Evolutionary conservation across 2,329 filamentous ascomycete species (phyloP), one percentile per base, ranked within the genome.

Genomic region (Amauroascus niger): DNA sequence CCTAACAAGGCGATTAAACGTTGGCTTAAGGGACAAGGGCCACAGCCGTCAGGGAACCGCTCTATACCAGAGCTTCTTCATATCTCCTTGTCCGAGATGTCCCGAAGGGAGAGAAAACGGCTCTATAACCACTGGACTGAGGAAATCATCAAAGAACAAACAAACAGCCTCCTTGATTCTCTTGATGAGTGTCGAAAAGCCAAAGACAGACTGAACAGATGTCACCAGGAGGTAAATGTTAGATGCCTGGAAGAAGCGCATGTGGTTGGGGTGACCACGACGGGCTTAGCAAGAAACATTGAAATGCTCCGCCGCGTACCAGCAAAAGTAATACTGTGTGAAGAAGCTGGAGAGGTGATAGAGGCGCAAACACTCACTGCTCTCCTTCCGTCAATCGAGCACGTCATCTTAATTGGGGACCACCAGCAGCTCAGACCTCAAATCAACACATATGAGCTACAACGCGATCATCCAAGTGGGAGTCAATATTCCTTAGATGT

Each of bases 321-420:
- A 0, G 81, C 83, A 0, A 79, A 81, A 1, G 71, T 86, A 20
- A 66, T 87, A 1, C 63, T 89, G 0, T 79, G 87, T 0, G 85
- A 88, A 63, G 85, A 88, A 65, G 85, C 84, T 0, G 85, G 83
- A 1, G 84, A 88, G 58, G 85, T 88, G 2, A 70, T 87, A 0
- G 85, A 88, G 63, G 75, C 76, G 1, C 84, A 88, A 58, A 72
- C 84, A 1, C 65, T 88, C 0, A 78, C 84, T 0, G 78, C 84
- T 0, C 60, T 88, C 53, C 71, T 74, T 0, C 64, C 76, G 0
- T 67, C 74, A 0, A 79, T 79, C 0, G 77, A 84, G 55, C 82
- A 88, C 40, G 64, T 87, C 0, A 76, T 88, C 0, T 65, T 87
- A 2, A 88, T 88, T 8, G 86, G 86, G 0, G 86, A 88, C 50